These are phyloP conservation scores for Colletotrichum theobromicola DNA, from an alignment of 2,329 filamentous ascomycete genomes.

Conservation along the genomic window DNA sequence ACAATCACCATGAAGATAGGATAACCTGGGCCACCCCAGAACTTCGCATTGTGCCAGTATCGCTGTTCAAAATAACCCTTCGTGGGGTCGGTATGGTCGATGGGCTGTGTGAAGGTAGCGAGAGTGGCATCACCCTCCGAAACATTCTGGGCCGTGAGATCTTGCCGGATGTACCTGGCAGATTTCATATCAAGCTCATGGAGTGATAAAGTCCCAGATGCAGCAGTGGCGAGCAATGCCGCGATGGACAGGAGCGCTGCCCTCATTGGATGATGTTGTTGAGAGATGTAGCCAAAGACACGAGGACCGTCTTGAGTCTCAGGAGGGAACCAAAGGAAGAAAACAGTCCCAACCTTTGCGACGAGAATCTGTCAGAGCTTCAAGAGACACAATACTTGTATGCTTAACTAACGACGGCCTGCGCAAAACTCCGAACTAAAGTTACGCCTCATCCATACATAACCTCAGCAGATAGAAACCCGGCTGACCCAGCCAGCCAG, in stretches of 20 bases:
- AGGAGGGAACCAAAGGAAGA: not conserved
- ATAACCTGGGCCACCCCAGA: conserved; percentile 9
- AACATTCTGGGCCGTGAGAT: not conserved
- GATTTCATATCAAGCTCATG: not conserved
- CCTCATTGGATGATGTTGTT: not conserved
- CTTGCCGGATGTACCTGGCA: not conserved
- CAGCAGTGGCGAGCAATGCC: not conserved
- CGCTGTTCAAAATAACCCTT: conserved; percentile 14
- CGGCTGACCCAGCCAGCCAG: not conserved
- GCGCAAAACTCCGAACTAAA: not conserved
- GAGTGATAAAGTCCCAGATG: not conserved
- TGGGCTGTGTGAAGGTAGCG: conserved; percentile 3
- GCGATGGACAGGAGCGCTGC: not conserved
- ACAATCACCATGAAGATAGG: conserved; percentile 13
- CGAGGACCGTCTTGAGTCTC: rapidly evolving
- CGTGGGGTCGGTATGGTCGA: conserved; percentile 13
- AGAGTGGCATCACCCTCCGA: not conserved
- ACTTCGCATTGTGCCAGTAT: conserved; percentile 14
- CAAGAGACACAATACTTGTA: not conserved
- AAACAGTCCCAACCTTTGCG: not conserved
- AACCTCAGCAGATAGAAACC: not conserved
- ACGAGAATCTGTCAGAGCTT: not conserved
- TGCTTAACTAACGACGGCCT: not conserved
- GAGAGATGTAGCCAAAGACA: not conserved
- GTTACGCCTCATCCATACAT: not conserved